Percentiles rank a stretch among this genome's conserved stretches.
Evolutionary conservation across 2,329 filamentous ascomycete genomes (phyloP).

Genomic region (Colletotrichum magnum): DNA sequence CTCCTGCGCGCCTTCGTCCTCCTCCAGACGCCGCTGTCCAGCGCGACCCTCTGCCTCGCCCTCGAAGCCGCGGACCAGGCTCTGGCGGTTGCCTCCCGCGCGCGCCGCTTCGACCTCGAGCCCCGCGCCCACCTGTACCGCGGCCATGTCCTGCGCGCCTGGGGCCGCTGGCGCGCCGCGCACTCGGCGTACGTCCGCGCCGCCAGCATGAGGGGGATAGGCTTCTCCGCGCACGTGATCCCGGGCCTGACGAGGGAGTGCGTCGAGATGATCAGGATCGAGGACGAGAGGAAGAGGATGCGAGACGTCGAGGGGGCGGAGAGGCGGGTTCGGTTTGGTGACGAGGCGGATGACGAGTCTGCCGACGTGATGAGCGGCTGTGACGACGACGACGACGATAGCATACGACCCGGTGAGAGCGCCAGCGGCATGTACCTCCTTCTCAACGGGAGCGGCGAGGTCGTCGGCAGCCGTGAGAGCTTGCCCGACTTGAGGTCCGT

Average conservation of each 20-base stretch:
- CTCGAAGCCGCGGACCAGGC: conserved; percentile 43
- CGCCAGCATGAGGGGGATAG: conserved; percentile 36
- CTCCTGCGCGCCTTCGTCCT: conserved; percentile 37
- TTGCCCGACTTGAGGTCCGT: conserved; percentile 33
- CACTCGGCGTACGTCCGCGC: conserved; percentile 43
- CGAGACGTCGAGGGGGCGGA: not conserved
- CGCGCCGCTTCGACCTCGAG: conserved; percentile 39
- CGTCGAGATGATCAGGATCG: conserved; percentile 24
- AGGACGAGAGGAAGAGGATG: conserved; percentile 1
- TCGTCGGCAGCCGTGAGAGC: conserved; percentile 33
- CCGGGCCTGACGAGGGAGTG: conserved; percentile 34
- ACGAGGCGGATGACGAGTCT: not conserved
- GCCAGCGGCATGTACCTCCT: conserved; percentile 17
- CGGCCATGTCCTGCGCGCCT: conserved; percentile 44
- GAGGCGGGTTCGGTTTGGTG: not conserved
- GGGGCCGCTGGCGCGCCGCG: conserved; percentile 44
- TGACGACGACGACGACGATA: not conserved
- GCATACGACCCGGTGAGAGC: not conserved
- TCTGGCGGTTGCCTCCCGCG: conserved; percentile 36
- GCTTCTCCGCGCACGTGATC: conserved; percentile 28
- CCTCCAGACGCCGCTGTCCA: conserved; percentile 32
- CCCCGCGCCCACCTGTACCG: conserved; percentile 44
- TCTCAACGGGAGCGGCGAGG: conserved; percentile 20
- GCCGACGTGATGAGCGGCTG: not conserved
- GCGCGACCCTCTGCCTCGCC: conserved; percentile 34